These are phyloP conservation scores for Turritis glabra DNA, from an alignment of 345 rosid species.

Conservation along the genomic window DNA sequence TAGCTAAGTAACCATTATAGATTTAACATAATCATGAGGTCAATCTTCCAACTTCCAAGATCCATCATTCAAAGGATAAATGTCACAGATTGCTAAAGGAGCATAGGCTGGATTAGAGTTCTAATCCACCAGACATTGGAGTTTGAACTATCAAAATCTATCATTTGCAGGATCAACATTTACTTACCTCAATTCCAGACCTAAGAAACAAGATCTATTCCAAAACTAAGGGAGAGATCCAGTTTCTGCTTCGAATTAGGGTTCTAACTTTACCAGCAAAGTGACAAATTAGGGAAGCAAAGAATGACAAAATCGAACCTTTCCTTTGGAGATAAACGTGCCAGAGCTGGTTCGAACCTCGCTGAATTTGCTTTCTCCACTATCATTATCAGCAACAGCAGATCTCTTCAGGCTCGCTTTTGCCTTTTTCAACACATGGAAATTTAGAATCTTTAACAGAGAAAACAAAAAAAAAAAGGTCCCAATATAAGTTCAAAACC, in stretches of 20 bases:
- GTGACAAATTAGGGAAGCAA: neutral
- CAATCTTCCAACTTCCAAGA: conserved; percentile 3
- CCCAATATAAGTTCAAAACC: conserved; percentile 4
- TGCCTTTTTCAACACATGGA: conserved; percentile 50
- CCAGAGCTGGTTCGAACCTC: conserved; percentile 97
- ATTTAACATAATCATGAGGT: neutral
- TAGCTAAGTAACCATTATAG: neutral
- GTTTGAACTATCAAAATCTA: conserved; percentile 6
- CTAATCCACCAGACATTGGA: neutral
- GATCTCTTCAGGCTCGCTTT: conserved; percentile 86
- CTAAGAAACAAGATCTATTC: conserved; percentile 2
- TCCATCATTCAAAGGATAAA: conserved; percentile 6
- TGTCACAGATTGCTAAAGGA: neutral
- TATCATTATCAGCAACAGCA: conserved; percentile 85
- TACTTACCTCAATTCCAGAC: neutral
- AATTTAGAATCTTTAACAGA: neutral
- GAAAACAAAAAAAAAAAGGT: neutral
- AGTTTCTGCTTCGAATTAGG: neutral
- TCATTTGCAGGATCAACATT: neutral
- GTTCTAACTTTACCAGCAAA: too few relatives aligned
- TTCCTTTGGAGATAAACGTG: conserved; percentile 79
- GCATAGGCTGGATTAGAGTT: neutral
- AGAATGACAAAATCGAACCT: conserved; percentile 46
- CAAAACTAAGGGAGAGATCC: neutral
- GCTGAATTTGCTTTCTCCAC: conserved; percentile 79